These are phyloP conservation scores for Mycogone perniciosa DNA, from an alignment of 2,329 filamentous ascomycete species.

Conservation along the genomic window DNA sequence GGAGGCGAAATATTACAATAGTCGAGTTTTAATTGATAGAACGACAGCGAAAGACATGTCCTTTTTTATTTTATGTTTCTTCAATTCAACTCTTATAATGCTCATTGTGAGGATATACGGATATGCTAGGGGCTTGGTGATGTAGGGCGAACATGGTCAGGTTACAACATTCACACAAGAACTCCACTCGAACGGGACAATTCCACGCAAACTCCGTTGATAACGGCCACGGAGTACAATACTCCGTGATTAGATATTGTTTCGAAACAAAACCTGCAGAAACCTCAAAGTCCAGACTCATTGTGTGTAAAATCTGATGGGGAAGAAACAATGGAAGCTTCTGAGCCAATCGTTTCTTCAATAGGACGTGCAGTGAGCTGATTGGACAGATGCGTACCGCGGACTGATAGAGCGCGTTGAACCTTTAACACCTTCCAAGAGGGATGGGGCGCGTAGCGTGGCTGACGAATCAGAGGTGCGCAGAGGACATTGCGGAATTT, in stretches of 20 bases:
- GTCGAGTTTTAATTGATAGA: constrained; percentile 9
- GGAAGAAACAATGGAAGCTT: not conserved
- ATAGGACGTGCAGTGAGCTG: constrained; percentile 6
- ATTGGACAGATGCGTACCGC: constrained; percentile 1
- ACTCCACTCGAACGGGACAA: too few relatives aligned
- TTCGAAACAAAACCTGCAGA: not conserved
- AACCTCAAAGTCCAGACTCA: not conserved
- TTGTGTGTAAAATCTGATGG: not conserved
- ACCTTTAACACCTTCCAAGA: not conserved
- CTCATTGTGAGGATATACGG: not conserved
- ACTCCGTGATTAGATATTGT: not conserved
- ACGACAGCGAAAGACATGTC: constrained; percentile 8
- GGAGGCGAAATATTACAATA: constrained; percentile 1
- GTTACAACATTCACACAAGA: not conserved
- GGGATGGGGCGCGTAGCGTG: not conserved
- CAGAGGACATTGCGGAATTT: not conserved
- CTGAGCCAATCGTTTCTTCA: not conserved
- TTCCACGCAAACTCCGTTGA: not conserved
- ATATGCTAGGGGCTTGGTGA: not conserved
- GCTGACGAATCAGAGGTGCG: constrained; percentile 6
- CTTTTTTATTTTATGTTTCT: not conserved
- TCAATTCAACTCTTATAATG: not conserved
- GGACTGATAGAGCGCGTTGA: constrained; percentile 10
- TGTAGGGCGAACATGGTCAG: not conserved
- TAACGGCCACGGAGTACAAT: not conserved